A percentile compares a stretch with the other conserved stretches of the same genome.
These are phyloP conservation scores for Trichosporon faecale DNA, from an alignment of 1,284 basidiomycete genomes.

Conservation along the genomic window DNA sequence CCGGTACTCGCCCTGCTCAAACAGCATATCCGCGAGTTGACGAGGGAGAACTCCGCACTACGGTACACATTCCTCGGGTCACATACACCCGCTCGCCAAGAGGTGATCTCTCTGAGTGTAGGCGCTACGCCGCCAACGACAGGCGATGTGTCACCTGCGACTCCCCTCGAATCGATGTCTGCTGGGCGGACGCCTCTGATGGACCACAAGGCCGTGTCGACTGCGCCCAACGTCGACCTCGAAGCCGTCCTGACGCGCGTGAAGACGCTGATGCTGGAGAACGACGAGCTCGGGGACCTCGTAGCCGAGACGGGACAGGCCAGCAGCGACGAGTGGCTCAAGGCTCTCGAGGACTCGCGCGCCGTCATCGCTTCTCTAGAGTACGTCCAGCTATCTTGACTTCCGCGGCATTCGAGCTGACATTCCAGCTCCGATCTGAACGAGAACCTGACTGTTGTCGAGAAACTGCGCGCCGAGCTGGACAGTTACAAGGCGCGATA, in stretches of 20 bases:
- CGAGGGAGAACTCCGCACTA: slow-evolving; percentile 45
- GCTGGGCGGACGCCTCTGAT: neutral
- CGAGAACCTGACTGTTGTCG: slow-evolving; percentile 36
- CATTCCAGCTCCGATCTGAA: slow-evolving; percentile 37
- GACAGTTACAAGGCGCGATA: slow-evolving; percentile 31
- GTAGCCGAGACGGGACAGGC: slow-evolving; percentile 37
- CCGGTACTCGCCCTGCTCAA: slow-evolving; percentile 38
- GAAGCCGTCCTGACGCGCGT: slow-evolving; percentile 39
- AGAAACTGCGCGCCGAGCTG: slow-evolving; percentile 33
- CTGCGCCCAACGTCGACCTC: slow-evolving; percentile 28
- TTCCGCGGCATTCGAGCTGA: neutral
- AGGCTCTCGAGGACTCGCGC: slow-evolving; percentile 40
- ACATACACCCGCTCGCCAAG: slow-evolving; percentile 1
- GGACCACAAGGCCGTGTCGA: neutral
- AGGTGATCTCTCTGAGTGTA: slow-evolving; percentile 18
- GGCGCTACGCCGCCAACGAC: slow-evolving; percentile 18
- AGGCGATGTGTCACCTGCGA: slow-evolving; percentile 13
- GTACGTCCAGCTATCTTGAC: slow-evolving; percentile 24
- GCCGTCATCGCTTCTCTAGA: slow-evolving; percentile 44
- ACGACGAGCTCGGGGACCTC: slow-evolving; percentile 49
- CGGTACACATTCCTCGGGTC: slow-evolving; percentile 43
- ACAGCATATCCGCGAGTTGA: slow-evolving; percentile 41
- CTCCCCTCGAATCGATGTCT: slow-evolving; percentile 13
- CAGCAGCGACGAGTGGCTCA: slow-evolving; percentile 34
- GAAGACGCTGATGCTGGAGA: slow-evolving; percentile 42